Evolutionary conservation across 2,329 filamentous ascomycete species (phyloP), one percentile per base, ranked within the genome.

Genomic region (Botrytis medusae): DNA sequence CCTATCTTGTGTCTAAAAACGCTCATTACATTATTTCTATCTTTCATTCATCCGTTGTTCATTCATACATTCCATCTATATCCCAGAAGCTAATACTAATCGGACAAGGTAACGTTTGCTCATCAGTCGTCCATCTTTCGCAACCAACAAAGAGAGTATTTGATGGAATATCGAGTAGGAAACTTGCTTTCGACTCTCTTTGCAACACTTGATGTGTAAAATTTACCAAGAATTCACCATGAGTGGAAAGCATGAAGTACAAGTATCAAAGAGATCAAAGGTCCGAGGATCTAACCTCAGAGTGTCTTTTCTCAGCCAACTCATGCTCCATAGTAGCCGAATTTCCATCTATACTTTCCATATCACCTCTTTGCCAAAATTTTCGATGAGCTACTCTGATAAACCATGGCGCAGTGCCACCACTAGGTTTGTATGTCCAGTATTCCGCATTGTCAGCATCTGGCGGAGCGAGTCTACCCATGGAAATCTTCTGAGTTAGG

Each of bases 371-470:
- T 14, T 51, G 46, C 79, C 79, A 80, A 16, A 79, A 60, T 14
- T 75, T 75, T 22, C 75, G 75, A 34, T 78, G 76, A 1, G 74
- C 75, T 16, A 73, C 75, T 32, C 78, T 72, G 7, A 86, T 82
- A 76, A 91, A 81, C 87, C 88, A 89, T 0, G 87, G 87, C 4
- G 90, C 86, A 29, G 90, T 83, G 62, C 90, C 70, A 4, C 71
- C 75, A 10, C 82, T 14, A 85, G 87, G 62, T 72, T 85, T 85
- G 78, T 84, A 87, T 10, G 85, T 86, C 85, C 87, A 89, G 16
- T 85, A 85, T 75, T 89, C 87, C 75, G 87, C 87, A 76, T 83
- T 79, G 22, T 87, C 83, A 79, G 87, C 87, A 81, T 88, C 86
- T 3, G 84, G 83, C 1, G 87, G 87, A 8, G 83, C 81, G 63